Evolutionary conservation across 345 rosid genomes (phyloP).

Genomic region (Angophora floribunda): DNA sequence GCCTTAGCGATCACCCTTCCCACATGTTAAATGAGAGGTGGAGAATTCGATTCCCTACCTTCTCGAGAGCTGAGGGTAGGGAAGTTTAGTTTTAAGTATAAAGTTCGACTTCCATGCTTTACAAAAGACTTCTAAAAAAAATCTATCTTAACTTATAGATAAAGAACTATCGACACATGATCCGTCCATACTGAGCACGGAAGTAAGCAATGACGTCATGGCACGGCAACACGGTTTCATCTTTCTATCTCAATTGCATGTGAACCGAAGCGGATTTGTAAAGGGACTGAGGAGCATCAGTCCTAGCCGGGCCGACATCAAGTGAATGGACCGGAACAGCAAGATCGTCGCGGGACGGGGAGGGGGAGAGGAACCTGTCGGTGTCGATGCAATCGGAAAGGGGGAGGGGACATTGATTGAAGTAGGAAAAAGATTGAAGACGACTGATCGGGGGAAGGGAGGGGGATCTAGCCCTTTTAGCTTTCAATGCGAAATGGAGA

Average conservation of each 20-base stretch:
- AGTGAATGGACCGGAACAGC: neutral
- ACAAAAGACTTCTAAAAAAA: too few species aligned
- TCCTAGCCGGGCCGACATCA: neutral
- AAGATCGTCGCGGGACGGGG: neutral
- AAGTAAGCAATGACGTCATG: neutral
- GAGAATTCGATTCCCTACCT: too few species aligned
- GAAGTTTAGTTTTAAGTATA: too few species aligned
- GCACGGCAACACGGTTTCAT: neutral
- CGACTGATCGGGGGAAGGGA: neutral
- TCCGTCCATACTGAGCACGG: neutral
- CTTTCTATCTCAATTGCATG: neutral
- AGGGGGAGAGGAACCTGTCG: neutral
- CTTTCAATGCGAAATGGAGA: neutral
- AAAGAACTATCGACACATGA: neutral
- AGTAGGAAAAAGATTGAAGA: neutral
- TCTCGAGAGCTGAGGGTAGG: too few species aligned
- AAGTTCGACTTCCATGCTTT: too few species aligned
- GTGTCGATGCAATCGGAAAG: neutral
- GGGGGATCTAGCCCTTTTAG: neutral
- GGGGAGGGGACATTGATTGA: neutral
- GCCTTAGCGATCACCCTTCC: too few species aligned
- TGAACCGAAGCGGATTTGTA: neutral
- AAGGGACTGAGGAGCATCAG: neutral
- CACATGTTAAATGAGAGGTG: too few species aligned
- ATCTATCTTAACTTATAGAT: neutral